Conservation (phyloP, 352 stramenopile species). For the Pythium periplocum region DNA sequence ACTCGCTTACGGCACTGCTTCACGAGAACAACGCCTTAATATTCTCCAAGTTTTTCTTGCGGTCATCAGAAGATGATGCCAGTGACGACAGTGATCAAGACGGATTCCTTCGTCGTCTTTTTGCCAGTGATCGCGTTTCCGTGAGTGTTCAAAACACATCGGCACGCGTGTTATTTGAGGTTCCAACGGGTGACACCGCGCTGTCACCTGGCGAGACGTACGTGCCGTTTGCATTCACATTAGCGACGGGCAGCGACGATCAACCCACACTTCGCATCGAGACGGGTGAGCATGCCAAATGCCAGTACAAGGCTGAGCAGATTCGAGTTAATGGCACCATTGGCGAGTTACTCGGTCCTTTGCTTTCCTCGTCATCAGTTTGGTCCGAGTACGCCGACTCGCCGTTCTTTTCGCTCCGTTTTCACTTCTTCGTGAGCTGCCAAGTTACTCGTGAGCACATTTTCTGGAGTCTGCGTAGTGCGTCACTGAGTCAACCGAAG, state of each 20-base stretch:
- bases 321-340: slow-evolving; percentile 44
- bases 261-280: slow-evolving; percentile 44
- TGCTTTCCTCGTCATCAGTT: slow-evolving; percentile 26
- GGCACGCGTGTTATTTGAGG: slow-evolving; percentile 57
- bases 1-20: slow-evolving; percentile 26
- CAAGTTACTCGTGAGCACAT: slow-evolving; percentile 72
- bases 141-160: slow-evolving; percentile 61
- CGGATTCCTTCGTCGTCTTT: neutral
- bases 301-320: slow-evolving; percentile 52
- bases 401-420: slow-evolving; percentile 51
- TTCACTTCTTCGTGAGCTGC: slow-evolving; percentile 69
- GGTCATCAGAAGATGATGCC: slow-evolving; percentile 9
- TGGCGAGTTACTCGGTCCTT: slow-evolving; percentile 38
- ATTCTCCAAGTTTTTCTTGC: slow-evolving; percentile 45
- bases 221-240: slow-evolving; percentile 42
- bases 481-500: slow-evolving; percentile 54
- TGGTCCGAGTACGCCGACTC: slow-evolving; percentile 73
- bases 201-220: slow-evolving; percentile 35
- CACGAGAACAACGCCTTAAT: slow-evolving; percentile 59
- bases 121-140: slow-evolving; percentile 31
- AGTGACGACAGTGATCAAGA: slow-evolving; percentile 3
- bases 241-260: slow-evolving; percentile 39
- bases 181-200: slow-evolving; percentile 33
- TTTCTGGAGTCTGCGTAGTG: slow-evolving; percentile 63
- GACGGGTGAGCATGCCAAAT: slow-evolving; percentile 66